A percentile compares a stretch with the other conserved stretches of the same genome.
Evolutionary conservation across 106 monocot species (phyloP).

Genomic region (Platanthera zijinensis): DNA sequence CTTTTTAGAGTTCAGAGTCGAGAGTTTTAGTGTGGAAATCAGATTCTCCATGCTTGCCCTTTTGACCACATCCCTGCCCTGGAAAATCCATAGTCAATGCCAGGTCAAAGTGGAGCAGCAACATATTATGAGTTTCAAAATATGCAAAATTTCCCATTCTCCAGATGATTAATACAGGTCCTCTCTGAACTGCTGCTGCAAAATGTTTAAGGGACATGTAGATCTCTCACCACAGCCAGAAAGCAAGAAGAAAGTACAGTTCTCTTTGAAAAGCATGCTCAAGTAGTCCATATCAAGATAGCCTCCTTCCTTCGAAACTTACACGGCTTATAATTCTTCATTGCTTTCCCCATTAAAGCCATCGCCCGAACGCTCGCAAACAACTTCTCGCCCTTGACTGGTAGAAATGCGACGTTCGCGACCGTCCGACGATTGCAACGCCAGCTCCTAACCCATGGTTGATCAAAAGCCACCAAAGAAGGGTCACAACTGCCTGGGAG

Average conservation of each 20-base stretch:
- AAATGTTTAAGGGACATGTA: too few species aligned
- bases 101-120: too few species aligned
- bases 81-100: too few species aligned
- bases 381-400: neutral
- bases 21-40: too few species aligned
- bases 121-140: too few species aligned
- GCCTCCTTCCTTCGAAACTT: neutral
- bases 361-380: neutral
- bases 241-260: neutral
- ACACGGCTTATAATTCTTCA: neutral
- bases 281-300: neutral
- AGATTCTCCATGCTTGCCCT: too few species aligned
- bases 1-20: too few species aligned
- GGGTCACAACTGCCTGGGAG: neutral
- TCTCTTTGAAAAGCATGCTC: neutral
- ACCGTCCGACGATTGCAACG: neutral
- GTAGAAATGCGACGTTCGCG: neutral
- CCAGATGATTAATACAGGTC: too few species aligned
- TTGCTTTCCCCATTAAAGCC: slow-evolving; percentile 3
- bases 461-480: neutral
- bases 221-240: neutral
- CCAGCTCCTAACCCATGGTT: slow-evolving; percentile 2
- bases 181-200: too few species aligned
- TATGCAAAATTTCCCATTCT: too few species aligned
- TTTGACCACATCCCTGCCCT: too few species aligned